Evolutionary conservation across 23 red algal species (phyloP).

Genomic region (Rhodosorus marinus): DNA sequence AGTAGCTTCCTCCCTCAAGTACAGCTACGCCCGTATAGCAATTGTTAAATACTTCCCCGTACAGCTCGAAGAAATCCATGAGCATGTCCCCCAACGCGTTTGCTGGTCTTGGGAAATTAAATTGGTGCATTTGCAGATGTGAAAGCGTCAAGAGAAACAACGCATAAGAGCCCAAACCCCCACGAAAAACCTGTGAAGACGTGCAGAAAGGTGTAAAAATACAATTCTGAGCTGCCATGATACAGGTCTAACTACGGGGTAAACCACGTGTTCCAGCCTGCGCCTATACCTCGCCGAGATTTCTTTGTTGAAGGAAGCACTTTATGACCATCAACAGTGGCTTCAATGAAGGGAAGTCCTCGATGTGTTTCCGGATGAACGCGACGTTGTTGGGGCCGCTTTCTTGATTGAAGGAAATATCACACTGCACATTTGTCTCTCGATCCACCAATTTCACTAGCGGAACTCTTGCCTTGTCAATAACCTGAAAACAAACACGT

Average conservation of each 20-base stretch:
- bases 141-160: conserved; percentile 53
- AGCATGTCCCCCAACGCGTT: conserved; percentile 37
- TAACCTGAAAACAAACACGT: too few species aligned
- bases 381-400: conserved; percentile 51
- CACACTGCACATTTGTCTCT: conserved; percentile 42
- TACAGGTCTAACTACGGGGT: too few species aligned
- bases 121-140: conserved; percentile 55
- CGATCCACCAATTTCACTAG: conserved; percentile 53
- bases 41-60: conserved; percentile 49
- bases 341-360: conserved; percentile 28
- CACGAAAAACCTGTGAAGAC: too few species aligned
- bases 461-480: conserved; percentile 49
- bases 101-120: conserved; percentile 57
- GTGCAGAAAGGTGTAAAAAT: too few species aligned
- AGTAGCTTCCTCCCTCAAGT: conserved; percentile 38
- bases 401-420: conserved; percentile 42
- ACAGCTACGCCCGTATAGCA: conserved; percentile 29
- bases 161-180: conserved; percentile 62
- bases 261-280: too few species aligned
- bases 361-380: conserved; percentile 33
- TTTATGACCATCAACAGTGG: conserved; percentile 64
- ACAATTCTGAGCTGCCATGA: too few species aligned
- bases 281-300: conserved; percentile 63
- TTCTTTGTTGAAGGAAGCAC: conserved; percentile 63
- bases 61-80: conserved; percentile 51